Base-by-base conservation (phyloP, 1,139 yeast genomes). In the Suhomyces choctaworum region DNA sequence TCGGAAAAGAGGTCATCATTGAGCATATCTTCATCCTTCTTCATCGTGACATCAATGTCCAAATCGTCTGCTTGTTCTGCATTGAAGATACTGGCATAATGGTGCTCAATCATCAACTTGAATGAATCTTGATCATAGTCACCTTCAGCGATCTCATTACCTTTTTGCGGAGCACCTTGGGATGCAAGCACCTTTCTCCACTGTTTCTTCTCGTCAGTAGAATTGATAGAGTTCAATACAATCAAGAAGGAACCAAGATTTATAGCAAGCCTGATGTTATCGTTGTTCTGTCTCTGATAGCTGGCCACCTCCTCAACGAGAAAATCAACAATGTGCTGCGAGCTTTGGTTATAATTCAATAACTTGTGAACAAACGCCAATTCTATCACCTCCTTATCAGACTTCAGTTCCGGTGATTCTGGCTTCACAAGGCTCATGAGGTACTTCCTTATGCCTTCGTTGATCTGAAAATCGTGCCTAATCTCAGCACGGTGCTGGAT, bases 211-310 rank as follows among this genome's bases (percentile, higher is more conserved):
- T 55, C 60, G 2, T 44, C 44, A 3, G 34, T 29, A 1, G 51
- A 42, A 7, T 46, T 41, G 7, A 59, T 42, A 1, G 56, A 48
- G 12, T 45, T 45, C 22, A 47, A 45, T 5, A 57, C 33, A 10
- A 56, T 39, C 10, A 62, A 32, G 28, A 47, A 64, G 2, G 58
- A 39, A 6, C 59, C 44, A 17, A 63, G 42, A 37, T 62, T 64
- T 10, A 64, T 52, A 16, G 58, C 47, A 11, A 59, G 41, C 32
- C 62, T 60, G 5, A 53, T 42, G 25, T 57, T 58, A 35, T 66
- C 72, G 21, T 52, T 53, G 32, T 49, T 55, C 12, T 50, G 43
- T 34, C 48, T 51, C 28, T 54, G 58, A 29, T 43, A 50, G n/a
- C 31, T 42, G 22, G 46, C 42, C 13, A 52, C 48, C 31, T 57